A percentile compares a stretch with the other conserved stretches of the same genome.
Conservation (phyloP, 2,329 filamentous ascomycete genomes). For the Cordyceps cicadae region DNA sequence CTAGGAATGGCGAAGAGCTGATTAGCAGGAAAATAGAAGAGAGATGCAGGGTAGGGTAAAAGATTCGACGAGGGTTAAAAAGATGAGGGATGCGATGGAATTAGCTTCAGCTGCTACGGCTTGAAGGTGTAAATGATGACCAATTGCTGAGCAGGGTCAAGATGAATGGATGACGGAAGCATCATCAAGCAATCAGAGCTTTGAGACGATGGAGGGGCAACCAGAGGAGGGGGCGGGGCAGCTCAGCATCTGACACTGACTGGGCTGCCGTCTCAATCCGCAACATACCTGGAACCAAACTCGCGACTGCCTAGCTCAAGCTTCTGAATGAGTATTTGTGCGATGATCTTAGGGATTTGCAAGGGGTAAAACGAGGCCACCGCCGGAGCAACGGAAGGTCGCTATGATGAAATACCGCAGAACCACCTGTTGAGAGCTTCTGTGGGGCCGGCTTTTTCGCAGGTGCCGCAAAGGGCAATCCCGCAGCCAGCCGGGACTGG, state of each 20-base stretch:
- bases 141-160: constrained; percentile 3
- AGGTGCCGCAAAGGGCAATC: constrained; percentile 3
- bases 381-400: neutral
- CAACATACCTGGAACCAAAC: constrained; percentile 5
- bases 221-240: constrained; percentile 11
- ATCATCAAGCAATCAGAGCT: constrained; percentile 6
- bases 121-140: neutral
- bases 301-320: neutral
- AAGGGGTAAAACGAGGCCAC: neutral
- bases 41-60: neutral
- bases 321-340: neutral
- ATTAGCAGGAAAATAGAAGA: neutral
- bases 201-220: constrained; percentile 7
- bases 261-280: neutral
- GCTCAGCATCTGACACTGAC: neutral
- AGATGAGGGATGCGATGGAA: neutral
- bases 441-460: neutral
- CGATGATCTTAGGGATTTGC: neutral
- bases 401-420: constrained; percentile 5
- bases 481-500: too few relatives aligned
- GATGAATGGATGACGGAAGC: constrained; percentile 8
- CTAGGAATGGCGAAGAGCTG: neutral
- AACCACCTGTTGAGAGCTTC: constrained; percentile 3
- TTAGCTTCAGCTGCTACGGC: neutral
- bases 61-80: neutral